phyloP scores from a whole-genome alignment of 2,329 filamentous ascomycete genomes.

The Fusarium napiforme region DNA sequence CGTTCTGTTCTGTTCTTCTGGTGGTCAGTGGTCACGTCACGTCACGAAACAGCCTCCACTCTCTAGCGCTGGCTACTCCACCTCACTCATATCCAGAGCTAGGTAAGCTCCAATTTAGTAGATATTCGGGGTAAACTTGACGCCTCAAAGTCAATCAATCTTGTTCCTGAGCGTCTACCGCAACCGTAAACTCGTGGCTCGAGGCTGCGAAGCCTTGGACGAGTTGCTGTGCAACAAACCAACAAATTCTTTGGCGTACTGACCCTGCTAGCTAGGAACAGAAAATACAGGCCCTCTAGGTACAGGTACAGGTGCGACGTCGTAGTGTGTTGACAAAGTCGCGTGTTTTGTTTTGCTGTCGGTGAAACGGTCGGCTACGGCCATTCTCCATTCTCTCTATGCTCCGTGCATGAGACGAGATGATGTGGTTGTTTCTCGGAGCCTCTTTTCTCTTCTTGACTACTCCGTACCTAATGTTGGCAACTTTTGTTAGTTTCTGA shows the following conservation, averaged over 20 bases:
- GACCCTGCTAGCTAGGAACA: neutral
- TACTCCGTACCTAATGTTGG: neutral
- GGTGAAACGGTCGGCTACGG: slow-evolving; percentile 24
- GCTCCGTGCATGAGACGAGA: neutral
- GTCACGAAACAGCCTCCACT: slow-evolving; percentile 20
- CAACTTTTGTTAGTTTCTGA: neutral
- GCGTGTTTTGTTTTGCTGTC: slow-evolving; percentile 25
- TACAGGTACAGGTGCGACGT: slow-evolving; percentile 12
- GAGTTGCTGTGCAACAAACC: slow-evolving; percentile 3
- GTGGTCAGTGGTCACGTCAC: slow-evolving; percentile 29
- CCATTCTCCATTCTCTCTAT: neutral
- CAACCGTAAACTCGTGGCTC: slow-evolving; percentile 1
- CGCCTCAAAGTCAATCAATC: slow-evolving; percentile 14
- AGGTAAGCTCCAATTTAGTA: neutral
- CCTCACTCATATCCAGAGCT: neutral
- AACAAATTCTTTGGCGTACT: neutral
- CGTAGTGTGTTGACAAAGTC: slow-evolving; percentile 2
- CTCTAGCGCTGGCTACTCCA: slow-evolving; percentile 6
- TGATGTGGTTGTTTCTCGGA: slow-evolving; percentile 18
- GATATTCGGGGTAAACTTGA: slow-evolving; percentile 16
- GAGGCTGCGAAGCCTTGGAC: neutral
- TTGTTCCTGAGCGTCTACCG: slow-evolving; percentile 9
- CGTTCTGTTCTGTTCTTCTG: slow-evolving; percentile 8
- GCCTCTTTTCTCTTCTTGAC: neutral
- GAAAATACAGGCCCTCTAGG: neutral